phyloP scores from a whole-genome alignment of 2,329 filamentous ascomycete species.

The Sclerotinia glacialis region DNA sequence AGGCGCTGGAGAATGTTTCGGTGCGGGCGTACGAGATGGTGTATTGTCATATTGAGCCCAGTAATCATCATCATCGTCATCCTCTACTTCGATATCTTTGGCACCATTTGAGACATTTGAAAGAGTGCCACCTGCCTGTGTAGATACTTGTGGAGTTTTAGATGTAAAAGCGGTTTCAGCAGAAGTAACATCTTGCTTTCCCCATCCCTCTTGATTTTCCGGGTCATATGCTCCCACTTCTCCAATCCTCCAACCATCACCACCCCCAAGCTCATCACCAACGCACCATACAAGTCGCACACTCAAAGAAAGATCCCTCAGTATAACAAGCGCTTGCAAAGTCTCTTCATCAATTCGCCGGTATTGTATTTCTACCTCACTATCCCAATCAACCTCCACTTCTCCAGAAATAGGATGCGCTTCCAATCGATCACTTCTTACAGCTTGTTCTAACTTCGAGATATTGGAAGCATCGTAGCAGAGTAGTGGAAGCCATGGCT shows the following conservation, averaged over 20 bases:
- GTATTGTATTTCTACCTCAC: constrained; percentile 63
- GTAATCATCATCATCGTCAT: constrained; percentile 73
- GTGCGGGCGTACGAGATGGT: constrained; percentile 61
- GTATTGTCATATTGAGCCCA: constrained; percentile 77
- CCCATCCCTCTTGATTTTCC: constrained; percentile 50
- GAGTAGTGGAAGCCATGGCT: constrained; percentile 71
- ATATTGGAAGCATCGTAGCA: constrained; percentile 60
- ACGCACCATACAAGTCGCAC: constrained; percentile 70
- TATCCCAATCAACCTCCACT: constrained; percentile 67
- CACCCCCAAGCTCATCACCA: constrained; percentile 52
- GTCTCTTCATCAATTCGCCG: constrained; percentile 73
- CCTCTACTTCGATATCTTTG: constrained; percentile 42
- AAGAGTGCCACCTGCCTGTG: neutral
- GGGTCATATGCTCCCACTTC: constrained; percentile 63
- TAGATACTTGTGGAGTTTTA: constrained; percentile 7
- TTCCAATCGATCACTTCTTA: constrained; percentile 63
- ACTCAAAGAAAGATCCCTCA: constrained; percentile 59
- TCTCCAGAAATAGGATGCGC: constrained; percentile 81
- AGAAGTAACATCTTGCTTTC: constrained; percentile 51
- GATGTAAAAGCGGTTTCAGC: constrained; percentile 57
- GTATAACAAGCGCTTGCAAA: constrained; percentile 62
- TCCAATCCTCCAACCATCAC: constrained; percentile 67
- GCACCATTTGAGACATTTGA: neutral
- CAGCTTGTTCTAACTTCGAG: constrained; percentile 57
- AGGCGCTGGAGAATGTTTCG: constrained; percentile 62